phyloP scores from a whole-genome alignment of 2,329 filamentous ascomycete genomes.

The Claviceps pusilla region DNA sequence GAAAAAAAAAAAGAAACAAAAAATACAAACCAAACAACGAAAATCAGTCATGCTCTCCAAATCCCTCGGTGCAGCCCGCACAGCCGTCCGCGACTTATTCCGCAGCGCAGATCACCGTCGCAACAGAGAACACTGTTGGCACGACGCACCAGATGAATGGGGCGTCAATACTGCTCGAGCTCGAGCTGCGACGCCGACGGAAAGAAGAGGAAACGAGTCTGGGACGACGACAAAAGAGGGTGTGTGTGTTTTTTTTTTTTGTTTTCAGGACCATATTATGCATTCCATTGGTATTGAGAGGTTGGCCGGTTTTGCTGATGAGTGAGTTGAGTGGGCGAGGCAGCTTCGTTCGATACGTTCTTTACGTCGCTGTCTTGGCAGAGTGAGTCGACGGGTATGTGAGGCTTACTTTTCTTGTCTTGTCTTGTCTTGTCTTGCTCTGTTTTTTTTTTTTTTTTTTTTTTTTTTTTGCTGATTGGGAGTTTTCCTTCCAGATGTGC shows the following conservation, averaged over 20 bases:
- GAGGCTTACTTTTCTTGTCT: background rate
- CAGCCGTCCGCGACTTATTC: slow-evolving; percentile 2
- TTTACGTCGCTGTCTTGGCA: background rate
- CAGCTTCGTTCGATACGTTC: slow-evolving; percentile 1
- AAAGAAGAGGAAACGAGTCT: background rate
- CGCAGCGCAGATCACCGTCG: background rate
- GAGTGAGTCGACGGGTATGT: background rate
- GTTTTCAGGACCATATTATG: no score
- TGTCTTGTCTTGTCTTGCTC: background rate
- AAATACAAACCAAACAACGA: no score
- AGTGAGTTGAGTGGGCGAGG: background rate
- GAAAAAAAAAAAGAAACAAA: no score
- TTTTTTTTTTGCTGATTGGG: background rate
- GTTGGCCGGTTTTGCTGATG: background rate
- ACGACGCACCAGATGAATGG: slow-evolving; percentile 1
- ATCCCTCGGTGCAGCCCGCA: slow-evolving; percentile 3
- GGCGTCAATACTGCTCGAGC: background rate
- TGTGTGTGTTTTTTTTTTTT: background rate
- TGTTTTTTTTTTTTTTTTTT: background rate
- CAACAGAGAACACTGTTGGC: background rate
- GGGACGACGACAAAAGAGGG: background rate
- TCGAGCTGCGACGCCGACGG: background rate
- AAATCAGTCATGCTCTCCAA: background rate
- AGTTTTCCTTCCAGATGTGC: background rate
- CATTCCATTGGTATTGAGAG: no score